phyloP scores from a whole-genome alignment of 2,329 filamentous ascomycete species.

The Tolypocladium album region DNA sequence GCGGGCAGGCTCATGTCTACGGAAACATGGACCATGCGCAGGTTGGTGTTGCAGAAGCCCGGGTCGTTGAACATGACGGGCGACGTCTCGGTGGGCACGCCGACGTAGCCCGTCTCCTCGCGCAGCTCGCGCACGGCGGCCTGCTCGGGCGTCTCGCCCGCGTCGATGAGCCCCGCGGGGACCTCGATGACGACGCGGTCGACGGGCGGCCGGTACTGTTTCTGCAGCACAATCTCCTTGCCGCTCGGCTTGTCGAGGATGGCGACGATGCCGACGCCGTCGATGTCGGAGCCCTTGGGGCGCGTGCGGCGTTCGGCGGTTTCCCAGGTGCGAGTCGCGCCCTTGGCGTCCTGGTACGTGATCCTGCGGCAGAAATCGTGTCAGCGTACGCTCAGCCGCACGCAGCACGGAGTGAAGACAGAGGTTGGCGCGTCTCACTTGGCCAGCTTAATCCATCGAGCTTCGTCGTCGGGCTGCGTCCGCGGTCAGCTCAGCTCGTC shows the following conservation, averaged over 20 bases:
- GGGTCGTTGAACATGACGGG: conserved; percentile 59
- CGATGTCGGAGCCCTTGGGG: conserved; percentile 49
- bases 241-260: conserved; percentile 47
- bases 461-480: conserved; percentile 36
- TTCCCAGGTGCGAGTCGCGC: conserved; percentile 55
- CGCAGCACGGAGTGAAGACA: no score
- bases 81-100: conserved; percentile 41
- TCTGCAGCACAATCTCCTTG: conserved; percentile 51
- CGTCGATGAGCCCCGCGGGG: conserved; percentile 53
- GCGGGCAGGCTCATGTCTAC: conserved; percentile 59
- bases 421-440: conserved; percentile 28
- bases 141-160: conserved; percentile 48
- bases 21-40: conserved; percentile 60
- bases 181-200: conserved; percentile 51
- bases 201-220: conserved; percentile 55
- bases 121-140: conserved; percentile 53
- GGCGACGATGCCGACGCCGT: conserved; percentile 64
- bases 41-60: conserved; percentile 56
- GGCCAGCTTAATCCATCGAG: conserved; percentile 49
- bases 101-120: conserved; percentile 59
- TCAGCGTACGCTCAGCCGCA: neutral
- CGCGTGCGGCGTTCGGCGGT: conserved; percentile 61
- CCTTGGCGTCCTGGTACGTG: conserved; percentile 53
- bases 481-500: neutral
- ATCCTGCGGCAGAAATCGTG: conserved; percentile 27